Evolutionary conservation across 2,329 filamentous ascomycete species (phyloP), one percentile per base, ranked within the genome.

Genomic region (Falciphora oryzae): DNA sequence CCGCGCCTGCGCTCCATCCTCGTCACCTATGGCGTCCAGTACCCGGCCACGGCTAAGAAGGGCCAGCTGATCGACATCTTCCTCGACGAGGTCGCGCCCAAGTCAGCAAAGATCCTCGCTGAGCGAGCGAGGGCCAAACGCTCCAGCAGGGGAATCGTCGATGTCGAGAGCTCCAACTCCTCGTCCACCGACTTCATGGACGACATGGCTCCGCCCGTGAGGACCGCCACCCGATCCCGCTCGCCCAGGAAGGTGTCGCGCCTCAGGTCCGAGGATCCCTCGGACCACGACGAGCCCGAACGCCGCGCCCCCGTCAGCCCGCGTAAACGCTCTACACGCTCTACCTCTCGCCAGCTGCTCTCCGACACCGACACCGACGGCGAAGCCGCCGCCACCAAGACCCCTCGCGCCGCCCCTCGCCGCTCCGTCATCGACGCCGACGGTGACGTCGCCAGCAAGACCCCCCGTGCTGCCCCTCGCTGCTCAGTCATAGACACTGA

Each of bases 41-140:
- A 97, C 74, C 89, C 93, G 6, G 89, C 92, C 0, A 93, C 89
- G 5, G 93, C 95, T 16, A 99, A 98, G 80, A 99, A 99, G 80
- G 80, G 87, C 0, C 89, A 96, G 73, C 86, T 99, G 28, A 83
- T 99, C 66, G 87, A 90, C 10, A 86, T 98, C 60, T 93, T 99
- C 77, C 88, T 89, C 73, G 82, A 90, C 38, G 81, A 95, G 68
- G 84, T 99, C 32, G 78, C 91, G 5, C 90, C 94, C 0, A 89
- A 94, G 71, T 89, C 92, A 2, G 85, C 85, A 69, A 91, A 89
- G 76, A 84, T 98, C 29, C 82, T 96, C 38, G 84, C 85, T 16
- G 87, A 89, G 63, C 87, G 90, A 70, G 88, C 90, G 57, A 85
- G 88, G 65, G 93, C 93, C 18, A 93, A 93, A 79, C 88, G 94